Evolutionary conservation across 2,329 filamentous ascomycete genomes (phyloP).

Genomic region (Bipolaris sorokiniana): DNA sequence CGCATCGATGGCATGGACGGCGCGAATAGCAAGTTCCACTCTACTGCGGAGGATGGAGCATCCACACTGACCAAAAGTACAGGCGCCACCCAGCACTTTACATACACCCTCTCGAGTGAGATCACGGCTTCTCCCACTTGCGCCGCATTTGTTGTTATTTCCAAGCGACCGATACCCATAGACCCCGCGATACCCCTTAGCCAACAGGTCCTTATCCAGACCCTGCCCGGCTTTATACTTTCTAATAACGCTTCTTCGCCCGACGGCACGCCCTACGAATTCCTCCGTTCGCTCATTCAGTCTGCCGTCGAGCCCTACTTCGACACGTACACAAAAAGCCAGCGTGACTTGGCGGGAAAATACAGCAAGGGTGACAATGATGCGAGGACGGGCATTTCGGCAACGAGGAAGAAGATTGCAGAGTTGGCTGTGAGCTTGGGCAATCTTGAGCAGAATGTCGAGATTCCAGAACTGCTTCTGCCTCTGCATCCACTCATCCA

Average conservation of each 20-base stretch:
- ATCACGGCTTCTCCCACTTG: conserved; percentile 81
- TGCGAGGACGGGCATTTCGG: conserved; percentile 90
- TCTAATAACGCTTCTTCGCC: conserved; percentile 72
- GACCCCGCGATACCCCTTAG: conserved; percentile 81
- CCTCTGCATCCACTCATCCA: conserved; percentile 89
- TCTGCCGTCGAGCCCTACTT: conserved; percentile 94
- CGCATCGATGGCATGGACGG: conserved; percentile 40
- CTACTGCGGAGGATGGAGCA: conserved; percentile 9
- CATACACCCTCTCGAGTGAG: conserved; percentile 81
- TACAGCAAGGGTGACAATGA: conserved; percentile 84
- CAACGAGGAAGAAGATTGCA: conserved; percentile 96
- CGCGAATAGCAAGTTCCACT: conserved; percentile 38
- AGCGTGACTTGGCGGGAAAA: conserved; percentile 45
- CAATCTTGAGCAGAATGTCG: conserved; percentile 95
- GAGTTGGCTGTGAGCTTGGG: conserved; percentile 89
- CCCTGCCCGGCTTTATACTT: conserved; percentile 81
- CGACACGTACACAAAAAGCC: conserved; percentile 86
- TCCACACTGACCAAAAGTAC: conserved; percentile 49
- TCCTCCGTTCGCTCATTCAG: conserved; percentile 89
- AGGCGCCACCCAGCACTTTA: conserved; percentile 59
- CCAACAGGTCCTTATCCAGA: conserved; percentile 90
- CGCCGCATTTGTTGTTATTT: conserved; percentile 81
- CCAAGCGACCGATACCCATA: conserved; percentile 88
- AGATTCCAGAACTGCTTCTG: conserved; percentile 90
- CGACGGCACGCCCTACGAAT: conserved; percentile 85